phyloP scores from a whole-genome alignment of 495 filamentous ascomycete genomes.

The Neurospora cerealis region DNA sequence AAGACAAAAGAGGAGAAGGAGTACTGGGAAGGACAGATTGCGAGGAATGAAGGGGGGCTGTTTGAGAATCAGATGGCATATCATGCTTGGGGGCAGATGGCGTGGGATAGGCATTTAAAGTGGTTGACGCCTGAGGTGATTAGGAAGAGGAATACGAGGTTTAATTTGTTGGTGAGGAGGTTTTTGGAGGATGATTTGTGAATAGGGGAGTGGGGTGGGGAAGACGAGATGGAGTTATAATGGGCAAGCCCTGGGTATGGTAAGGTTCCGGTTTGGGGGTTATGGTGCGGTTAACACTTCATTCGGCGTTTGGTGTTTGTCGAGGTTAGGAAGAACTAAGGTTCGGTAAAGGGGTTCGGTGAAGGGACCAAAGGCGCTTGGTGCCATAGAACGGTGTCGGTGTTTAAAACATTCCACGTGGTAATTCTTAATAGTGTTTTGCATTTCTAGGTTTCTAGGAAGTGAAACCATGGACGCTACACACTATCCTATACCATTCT shows the following conservation, averaged over 20 bases:
- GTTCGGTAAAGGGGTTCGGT: not conserved
- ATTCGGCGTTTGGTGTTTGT: not conserved
- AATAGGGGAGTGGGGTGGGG: not conserved
- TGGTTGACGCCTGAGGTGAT: conserved; percentile 28
- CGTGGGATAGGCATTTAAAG: conserved; percentile 32
- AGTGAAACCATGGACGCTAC: not conserved
- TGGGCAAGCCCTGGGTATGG: not conserved
- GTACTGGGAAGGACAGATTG: conserved; percentile 25
- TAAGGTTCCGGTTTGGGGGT: not conserved
- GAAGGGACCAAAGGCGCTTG: not conserved
- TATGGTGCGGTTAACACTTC: not conserved
- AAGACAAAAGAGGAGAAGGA: conserved; percentile 17
- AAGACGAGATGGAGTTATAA: not conserved
- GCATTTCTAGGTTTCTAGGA: not conserved
- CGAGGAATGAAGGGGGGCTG: conserved; percentile 28
- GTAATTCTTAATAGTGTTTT: too few species aligned
- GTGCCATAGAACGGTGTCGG: not conserved
- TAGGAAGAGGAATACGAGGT: conserved; percentile 29
- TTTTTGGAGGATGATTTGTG: conserved; percentile 33
- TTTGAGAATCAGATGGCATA: conserved; percentile 36
- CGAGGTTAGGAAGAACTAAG: not conserved
- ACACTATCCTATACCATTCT: not conserved
- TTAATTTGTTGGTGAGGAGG: conserved; percentile 35
- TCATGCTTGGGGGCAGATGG: conserved; percentile 39
- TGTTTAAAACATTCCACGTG: not conserved